Evolutionary conservation across 805 yeast species (phyloP).

Genomic region (Komagataella mondaviorum): DNA sequence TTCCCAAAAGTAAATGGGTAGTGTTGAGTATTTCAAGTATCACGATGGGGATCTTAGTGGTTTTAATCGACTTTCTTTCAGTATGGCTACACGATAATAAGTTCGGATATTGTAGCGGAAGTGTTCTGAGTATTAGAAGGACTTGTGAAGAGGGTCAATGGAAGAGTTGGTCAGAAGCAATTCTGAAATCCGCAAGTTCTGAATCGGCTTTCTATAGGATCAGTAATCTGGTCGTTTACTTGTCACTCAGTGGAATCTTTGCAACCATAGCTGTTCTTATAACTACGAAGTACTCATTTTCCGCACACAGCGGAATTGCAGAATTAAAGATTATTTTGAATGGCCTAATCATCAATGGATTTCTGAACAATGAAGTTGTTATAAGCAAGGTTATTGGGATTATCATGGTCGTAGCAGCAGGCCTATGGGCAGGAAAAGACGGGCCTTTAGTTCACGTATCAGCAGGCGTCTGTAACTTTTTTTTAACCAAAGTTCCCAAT

Average conservation of each 20-base stretch:
- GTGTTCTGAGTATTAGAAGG: conserved; percentile 12
- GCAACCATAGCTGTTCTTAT: conserved; percentile 23
- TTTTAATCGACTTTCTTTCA: conserved; percentile 33
- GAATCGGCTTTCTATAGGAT: conserved; percentile 7
- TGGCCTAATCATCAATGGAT: conserved; percentile 44
- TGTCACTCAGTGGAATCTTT: conserved; percentile 21
- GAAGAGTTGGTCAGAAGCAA: conserved; percentile 19
- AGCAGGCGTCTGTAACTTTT: conserved; percentile 36
- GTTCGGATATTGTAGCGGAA: conserved; percentile 33
- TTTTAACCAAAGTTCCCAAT: conserved; percentile 15
- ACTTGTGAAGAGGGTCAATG: conserved; percentile 18
- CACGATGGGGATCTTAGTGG: conserved; percentile 32
- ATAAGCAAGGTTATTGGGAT: conserved; percentile 43
- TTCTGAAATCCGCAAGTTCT: conserved; percentile 15
- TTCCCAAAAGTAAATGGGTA: conserved; percentile 28
- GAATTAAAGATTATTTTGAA: conserved; percentile 58
- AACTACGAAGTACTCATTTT: conserved; percentile 19
- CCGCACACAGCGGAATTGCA: conserved; percentile 52
- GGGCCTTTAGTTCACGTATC: conserved; percentile 80
- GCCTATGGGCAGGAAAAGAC: conserved; percentile 76
- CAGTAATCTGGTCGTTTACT: conserved; percentile 21
- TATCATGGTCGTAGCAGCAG: conserved; percentile 56
- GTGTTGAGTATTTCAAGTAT: conserved; percentile 31
- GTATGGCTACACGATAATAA: conserved; percentile 38
- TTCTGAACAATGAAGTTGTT: conserved; percentile 39